Evolutionary conservation across 257 asterid species (phyloP).

Genomic region (Vinca minor): DNA sequence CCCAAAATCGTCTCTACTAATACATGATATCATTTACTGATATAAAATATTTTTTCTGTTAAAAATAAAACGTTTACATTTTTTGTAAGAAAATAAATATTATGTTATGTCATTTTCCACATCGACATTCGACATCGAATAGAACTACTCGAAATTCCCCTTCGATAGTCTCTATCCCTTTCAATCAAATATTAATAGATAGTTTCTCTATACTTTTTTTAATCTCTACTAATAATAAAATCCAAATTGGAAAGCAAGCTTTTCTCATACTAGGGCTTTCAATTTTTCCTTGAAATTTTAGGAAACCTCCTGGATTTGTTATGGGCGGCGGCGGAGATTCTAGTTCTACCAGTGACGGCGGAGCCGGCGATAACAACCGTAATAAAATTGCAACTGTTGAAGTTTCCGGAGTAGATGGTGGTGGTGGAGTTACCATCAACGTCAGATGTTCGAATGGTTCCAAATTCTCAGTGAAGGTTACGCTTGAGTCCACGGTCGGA

Average conservation of each 20-base stretch:
- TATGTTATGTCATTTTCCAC: background rate
- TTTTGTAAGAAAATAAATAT: background rate
- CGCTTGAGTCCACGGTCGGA: conserved; percentile 37
- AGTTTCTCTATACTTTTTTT: background rate
- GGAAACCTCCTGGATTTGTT: conserved; percentile 12
- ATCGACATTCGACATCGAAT: background rate
- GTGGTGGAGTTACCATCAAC: conserved; percentile 33
- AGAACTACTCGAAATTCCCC: background rate
- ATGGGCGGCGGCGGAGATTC: conserved; percentile 51
- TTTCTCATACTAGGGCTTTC: background rate
- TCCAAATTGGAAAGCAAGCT: too few relatives aligned
- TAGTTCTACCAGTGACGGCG: conserved; percentile 21
- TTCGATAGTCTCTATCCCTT: background rate
- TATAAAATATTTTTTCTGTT: too few relatives aligned
- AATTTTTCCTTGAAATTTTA: too few relatives aligned
- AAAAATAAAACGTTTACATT: too few relatives aligned
- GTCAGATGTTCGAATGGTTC: conserved; percentile 46
- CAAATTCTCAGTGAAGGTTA: conserved; percentile 32
- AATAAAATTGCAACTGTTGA: conserved; percentile 7
- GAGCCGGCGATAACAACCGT: conserved; percentile 15
- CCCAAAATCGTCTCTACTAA: too few relatives aligned
- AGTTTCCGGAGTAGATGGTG: conserved; percentile 13
- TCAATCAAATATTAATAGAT: background rate
- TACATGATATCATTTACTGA: too few relatives aligned
- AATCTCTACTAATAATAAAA: too few relatives aligned